phyloP scores from a whole-genome alignment of 2,329 filamentous ascomycete genomes.

The Drechslerella coelobrocha region DNA sequence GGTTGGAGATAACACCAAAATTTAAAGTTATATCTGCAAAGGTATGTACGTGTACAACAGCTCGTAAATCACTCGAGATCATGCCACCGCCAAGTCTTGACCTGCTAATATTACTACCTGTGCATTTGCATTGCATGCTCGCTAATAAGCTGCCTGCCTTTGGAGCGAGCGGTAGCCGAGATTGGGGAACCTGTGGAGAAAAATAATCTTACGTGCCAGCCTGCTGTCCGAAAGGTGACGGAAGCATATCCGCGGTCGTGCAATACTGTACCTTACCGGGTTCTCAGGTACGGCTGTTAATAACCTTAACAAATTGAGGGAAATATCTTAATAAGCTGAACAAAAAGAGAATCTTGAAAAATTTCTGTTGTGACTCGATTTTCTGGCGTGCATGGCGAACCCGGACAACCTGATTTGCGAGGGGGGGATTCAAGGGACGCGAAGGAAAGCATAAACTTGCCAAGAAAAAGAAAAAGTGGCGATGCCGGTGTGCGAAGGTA shows the following conservation, averaged over 20 bases:
- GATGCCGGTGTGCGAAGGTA: not conserved
- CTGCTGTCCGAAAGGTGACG: too few relatives aligned
- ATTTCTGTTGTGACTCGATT: not conserved
- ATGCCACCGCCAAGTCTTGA: too few relatives aligned
- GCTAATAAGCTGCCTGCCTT: not conserved
- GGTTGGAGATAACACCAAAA: too few relatives aligned
- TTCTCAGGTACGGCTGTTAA: not conserved
- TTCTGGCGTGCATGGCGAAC: not conserved
- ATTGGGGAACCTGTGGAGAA: not conserved
- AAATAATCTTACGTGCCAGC: not conserved
- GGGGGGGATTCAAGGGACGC: not conserved
- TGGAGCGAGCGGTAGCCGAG: constrained; percentile 1
- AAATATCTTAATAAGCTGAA: not conserved
- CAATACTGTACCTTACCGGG: not conserved
- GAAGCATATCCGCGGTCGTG: not conserved
- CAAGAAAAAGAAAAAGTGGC: not conserved
- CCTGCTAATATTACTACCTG: too few relatives aligned
- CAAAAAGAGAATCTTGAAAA: not conserved
- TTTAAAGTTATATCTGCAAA: too few relatives aligned
- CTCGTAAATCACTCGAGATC: too few relatives aligned
- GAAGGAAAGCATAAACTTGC: not conserved
- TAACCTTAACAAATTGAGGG: not conserved
- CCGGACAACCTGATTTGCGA: too few relatives aligned
- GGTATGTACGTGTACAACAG: too few relatives aligned
- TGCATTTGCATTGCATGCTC: not conserved